Percentiles rank a stretch among this genome's conserved stretches.
Conservation (phyloP, 2,329 filamentous ascomycete genomes). For the Colletotrichum tropicicola region DNA sequence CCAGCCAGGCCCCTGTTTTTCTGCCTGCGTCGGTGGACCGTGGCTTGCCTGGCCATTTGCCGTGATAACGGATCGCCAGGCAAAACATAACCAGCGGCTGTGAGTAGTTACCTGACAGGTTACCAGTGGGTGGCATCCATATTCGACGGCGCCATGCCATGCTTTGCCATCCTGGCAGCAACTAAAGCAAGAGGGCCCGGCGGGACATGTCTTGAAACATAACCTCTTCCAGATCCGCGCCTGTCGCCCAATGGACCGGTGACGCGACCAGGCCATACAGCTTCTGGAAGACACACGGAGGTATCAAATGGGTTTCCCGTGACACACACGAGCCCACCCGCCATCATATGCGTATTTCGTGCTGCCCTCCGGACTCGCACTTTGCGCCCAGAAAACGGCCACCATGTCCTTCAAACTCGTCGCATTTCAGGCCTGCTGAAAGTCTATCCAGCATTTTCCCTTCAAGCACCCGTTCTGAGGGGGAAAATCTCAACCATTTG, state of each 20-base stretch:
- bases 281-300: conserved; percentile 22
- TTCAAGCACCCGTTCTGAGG: not conserved
- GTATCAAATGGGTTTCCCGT: conserved; percentile 23
- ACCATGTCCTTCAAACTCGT: not conserved
- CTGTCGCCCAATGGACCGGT: conserved; percentile 19
- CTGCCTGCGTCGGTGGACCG: not conserved
- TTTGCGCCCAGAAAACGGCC: not conserved
- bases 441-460: not conserved
- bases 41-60: not conserved
- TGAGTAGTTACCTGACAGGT: too few relatives aligned
- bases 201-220: conserved; percentile 24
- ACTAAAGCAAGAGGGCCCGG: not conserved
- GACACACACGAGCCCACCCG: conserved; percentile 20
- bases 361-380: not conserved
- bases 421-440: not conserved
- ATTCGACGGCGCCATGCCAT: not conserved
- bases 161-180: not conserved
- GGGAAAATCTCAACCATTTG: not conserved
- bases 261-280: conserved; percentile 13
- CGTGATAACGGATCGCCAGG: not conserved
- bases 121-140: too few relatives aligned
- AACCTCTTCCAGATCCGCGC: conserved; percentile 15
- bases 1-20: not conserved
- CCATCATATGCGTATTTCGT: not conserved
- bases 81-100: not conserved